A percentile compares a stretch with the other conserved stretches of the same genome.
Evolutionary conservation across 176 grass and related monocot species (phyloP).

Genomic region (Dactylis glomerata): DNA sequence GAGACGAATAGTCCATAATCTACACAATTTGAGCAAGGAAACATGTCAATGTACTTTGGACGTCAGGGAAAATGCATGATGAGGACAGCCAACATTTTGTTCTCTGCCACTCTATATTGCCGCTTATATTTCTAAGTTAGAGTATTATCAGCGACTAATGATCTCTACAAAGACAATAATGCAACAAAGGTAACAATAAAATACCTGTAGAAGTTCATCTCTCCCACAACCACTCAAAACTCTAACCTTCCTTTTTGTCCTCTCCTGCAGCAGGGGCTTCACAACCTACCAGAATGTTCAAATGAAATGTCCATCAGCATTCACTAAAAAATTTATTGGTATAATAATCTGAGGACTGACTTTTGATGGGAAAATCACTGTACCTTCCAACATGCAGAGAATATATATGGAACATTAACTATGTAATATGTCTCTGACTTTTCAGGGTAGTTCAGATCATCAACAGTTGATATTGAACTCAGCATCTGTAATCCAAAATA

Average conservation of each 20-base stretch:
- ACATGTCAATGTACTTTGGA: neutral
- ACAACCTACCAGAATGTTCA: conserved; percentile 67
- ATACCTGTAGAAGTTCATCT: conserved; percentile 87
- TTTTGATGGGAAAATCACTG: neutral
- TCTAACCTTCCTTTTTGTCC: conserved; percentile 87
- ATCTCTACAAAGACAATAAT: neutral
- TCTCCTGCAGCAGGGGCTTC: conserved; percentile 91
- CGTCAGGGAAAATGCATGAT: neutral
- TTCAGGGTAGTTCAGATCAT: conserved; percentile 98
- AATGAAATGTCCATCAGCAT: conserved; percentile 15
- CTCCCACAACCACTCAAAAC: conserved; percentile 80
- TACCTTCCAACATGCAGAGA: conserved; percentile 98
- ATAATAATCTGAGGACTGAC: neutral
- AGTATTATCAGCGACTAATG: neutral
- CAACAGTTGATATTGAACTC: conserved; percentile 86
- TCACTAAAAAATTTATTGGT: neutral
- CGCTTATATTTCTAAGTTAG: neutral
- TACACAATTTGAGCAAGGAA: conserved; percentile 21
- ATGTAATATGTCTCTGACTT: conserved; percentile 95
- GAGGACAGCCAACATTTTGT: neutral
- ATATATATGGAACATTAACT: conserved; percentile 89
- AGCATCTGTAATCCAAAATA: conserved; percentile 64
- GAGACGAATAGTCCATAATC: conserved; percentile 82
- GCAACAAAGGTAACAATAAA: neutral
- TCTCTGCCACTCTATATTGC: neutral